These are phyloP conservation scores for Cryptococcus floricola DNA, from an alignment of 1,284 basidiomycete species.

Conservation along the genomic window DNA sequence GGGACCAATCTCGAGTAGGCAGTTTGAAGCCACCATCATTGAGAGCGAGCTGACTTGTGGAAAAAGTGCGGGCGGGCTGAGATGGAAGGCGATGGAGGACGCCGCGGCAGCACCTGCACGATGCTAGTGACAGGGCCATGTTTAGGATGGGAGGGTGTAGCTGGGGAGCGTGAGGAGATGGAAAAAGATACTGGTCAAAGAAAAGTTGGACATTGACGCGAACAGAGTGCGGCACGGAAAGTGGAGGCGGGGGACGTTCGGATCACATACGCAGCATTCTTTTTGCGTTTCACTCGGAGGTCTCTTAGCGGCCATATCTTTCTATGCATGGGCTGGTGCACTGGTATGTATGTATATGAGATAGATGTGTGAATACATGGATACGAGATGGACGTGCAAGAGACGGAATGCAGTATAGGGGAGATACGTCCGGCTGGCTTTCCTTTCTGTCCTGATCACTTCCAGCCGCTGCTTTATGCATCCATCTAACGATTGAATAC, in stretches of 20 bases:
- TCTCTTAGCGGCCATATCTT: background rate
- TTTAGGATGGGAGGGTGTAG: background rate
- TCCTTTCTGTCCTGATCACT: no score
- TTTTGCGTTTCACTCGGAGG: background rate
- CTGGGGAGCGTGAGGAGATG: background rate
- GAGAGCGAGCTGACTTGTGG: background rate
- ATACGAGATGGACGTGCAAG: no score
- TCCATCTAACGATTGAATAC: background rate
- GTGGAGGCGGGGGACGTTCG: background rate
- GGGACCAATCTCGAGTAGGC: slow-evolving; percentile 1
- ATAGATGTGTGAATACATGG: no score
- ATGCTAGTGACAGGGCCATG: slow-evolving; percentile 5
- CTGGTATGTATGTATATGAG: no score
- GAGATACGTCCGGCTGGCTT: no score
- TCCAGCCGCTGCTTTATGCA: no score
- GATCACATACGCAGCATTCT: background rate
- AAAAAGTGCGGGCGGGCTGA: background rate
- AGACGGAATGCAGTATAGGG: no score
- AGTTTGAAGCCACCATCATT: slow-evolving; percentile 1
- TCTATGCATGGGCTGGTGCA: background rate
- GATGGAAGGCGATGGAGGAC: slow-evolving; percentile 1
- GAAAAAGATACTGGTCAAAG: background rate
- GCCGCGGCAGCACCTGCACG: slow-evolving; percentile 13
- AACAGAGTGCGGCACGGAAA: background rate
- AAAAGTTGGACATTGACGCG: background rate